phyloP scores from a whole-genome alignment of 1,139 yeast genomes.

The Diutina pseudorugosa region DNA sequence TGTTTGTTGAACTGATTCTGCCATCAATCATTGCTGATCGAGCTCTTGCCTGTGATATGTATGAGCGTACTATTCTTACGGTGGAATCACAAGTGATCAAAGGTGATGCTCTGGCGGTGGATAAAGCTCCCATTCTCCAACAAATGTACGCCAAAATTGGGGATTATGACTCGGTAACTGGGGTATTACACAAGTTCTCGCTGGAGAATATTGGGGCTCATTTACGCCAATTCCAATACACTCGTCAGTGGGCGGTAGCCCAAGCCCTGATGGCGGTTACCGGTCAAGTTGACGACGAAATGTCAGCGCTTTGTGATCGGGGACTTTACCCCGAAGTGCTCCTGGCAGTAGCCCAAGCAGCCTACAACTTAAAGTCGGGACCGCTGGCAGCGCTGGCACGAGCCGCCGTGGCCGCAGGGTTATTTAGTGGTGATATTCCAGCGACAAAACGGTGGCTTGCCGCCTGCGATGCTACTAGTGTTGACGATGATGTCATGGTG shows the following conservation, averaged over 20 bases:
- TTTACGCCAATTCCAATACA: constrained; percentile 67
- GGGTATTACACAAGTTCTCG: constrained; percentile 66
- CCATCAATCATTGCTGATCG: constrained; percentile 61
- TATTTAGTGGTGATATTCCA: neutral
- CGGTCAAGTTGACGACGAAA: constrained; percentile 19
- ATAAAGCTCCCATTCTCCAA: constrained; percentile 44
- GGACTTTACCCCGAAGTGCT: constrained; percentile 32
- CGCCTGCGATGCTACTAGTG: neutral
- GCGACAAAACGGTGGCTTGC: neutral
- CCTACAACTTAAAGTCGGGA: neutral
- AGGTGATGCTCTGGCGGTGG: constrained; percentile 11
- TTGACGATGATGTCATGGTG: neutral
- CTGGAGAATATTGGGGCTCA: constrained; percentile 60
- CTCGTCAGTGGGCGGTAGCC: constrained; percentile 76
- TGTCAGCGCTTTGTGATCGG: constrained; percentile 19
- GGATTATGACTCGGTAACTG: constrained; percentile 86
- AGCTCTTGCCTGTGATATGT: constrained; percentile 75
- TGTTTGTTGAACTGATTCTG: constrained; percentile 45
- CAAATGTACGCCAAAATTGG: constrained; percentile 77
- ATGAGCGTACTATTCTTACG: constrained; percentile 81
- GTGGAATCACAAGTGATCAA: constrained; percentile 52
- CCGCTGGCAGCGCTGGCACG: neutral
- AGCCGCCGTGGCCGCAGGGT: neutral
- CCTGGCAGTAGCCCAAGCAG: neutral
- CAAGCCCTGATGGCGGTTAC: constrained; percentile 74